Evolutionary conservation across 176 grass and related monocot genomes (phyloP), one percentile per base, ranked within the genome.

Genomic region (bread wheat (Triticum aestivum)): DNA sequence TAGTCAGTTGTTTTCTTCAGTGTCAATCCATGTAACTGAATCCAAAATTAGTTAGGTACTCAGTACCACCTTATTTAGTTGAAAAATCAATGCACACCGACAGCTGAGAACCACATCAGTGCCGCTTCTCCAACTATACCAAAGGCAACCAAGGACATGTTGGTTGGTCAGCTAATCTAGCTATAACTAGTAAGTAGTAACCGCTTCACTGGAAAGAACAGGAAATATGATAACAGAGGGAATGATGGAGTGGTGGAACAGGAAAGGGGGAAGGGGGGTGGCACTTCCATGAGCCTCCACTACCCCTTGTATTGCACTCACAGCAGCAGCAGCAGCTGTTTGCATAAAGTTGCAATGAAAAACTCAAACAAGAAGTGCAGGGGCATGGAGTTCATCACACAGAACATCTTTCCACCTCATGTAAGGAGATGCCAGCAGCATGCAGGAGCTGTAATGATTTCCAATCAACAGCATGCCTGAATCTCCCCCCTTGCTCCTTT

Each of bases 211-310:
- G 33, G 14, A 42, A 83, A 79, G 61, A 35, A 47, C 68, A 61
- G 75, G n/a, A 84, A 77, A 35, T 34, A 1, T 23, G 69, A 49
- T 74, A 54, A 29, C 58, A 10, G 7, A 69, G 27, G 61, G 13
- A 41, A 91, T 61, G 51, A 76, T 87, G 69, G 3, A 42, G 70
- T 42, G 29, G 82, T 20, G 61, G 69, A 85, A 41, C n/a, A 80
- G 73, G 47, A 24, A 75, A 12, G 29, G n/a, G 37, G 27, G 61
- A 90, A 83, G 13, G 20, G 6, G 67, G 38, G 38, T 49, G 34
- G 13, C 79, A 90, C 66, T 49, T 45, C 20, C 80, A 84, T 75
- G 37, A 38, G 84, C 68, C 39, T 82, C 72, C 78, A 56, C 84
- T 70, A 73, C 84, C 65, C 23, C 32, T 29, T 47, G 80, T 71